phyloP scores from a whole-genome alignment of 2,329 filamentous ascomycete genomes.

The Sclerotinia nivalis region DNA sequence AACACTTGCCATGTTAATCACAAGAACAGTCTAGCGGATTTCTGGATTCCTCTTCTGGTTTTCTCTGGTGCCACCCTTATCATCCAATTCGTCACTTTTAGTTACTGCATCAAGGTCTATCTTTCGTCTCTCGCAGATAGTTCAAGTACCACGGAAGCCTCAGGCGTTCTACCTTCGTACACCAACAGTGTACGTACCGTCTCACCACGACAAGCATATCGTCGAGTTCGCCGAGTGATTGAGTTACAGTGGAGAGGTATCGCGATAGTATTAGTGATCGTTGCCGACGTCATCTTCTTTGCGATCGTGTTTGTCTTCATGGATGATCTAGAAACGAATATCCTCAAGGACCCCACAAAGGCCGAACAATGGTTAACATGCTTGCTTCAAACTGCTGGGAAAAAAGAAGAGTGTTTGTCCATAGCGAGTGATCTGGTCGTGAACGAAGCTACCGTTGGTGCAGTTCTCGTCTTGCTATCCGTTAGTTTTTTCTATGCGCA shows the following conservation, averaged over 20 bases:
- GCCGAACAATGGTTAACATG: conserved; percentile 71
- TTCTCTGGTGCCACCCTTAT: conserved; percentile 76
- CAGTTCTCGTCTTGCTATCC: conserved; percentile 79
- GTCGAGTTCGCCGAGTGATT: conserved; percentile 81
- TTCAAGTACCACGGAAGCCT: conserved; percentile 68
- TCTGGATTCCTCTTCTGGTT: conserved; percentile 86
- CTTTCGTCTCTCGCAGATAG: conserved; percentile 78
- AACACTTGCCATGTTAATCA: conserved; percentile 92
- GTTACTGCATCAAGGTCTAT: conserved; percentile 94
- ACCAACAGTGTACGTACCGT: conserved; percentile 70
- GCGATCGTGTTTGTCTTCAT: conserved; percentile 87
- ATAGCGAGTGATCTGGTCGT: conserved; percentile 65
- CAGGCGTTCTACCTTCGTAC: conserved; percentile 69
- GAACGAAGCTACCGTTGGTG: conserved; percentile 73
- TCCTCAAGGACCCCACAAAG: conserved; percentile 44
- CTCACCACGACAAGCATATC: conserved; percentile 83
- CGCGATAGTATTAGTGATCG: conserved; percentile 83
- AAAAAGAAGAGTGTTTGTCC: conserved; percentile 67
- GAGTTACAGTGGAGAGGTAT: conserved; percentile 94
- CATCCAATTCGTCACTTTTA: conserved; percentile 81
- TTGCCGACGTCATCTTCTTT: conserved; percentile 92
- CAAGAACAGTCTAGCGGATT: conserved; percentile 74
- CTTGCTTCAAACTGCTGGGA: conserved; percentile 56
- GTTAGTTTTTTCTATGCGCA: conserved; percentile 51
- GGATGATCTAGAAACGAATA: conserved; percentile 58